Evolutionary conservation across 2,329 filamentous ascomycete genomes (phyloP).

Genomic region (Fusarium robinianum): DNA sequence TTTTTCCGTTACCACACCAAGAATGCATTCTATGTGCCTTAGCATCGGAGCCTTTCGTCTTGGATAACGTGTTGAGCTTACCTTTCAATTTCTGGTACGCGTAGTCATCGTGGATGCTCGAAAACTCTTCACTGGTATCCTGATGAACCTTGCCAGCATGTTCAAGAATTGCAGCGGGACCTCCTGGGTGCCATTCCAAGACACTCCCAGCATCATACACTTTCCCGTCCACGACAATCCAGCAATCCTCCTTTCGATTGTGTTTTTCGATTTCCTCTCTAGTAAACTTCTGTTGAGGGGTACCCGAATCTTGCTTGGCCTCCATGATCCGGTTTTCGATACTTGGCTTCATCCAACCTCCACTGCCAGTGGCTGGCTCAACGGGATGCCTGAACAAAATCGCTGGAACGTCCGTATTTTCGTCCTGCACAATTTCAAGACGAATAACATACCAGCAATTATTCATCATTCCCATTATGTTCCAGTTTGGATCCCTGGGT

Average conservation of each 20-base stretch:
- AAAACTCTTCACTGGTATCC: conserved; percentile 54
- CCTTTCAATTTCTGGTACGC: conserved; percentile 54
- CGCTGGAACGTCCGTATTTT: conserved; percentile 37
- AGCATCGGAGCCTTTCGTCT: too few species aligned
- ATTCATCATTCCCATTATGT: conserved; percentile 59
- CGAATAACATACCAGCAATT: conserved; percentile 55
- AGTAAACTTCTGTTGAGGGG: conserved; percentile 56
- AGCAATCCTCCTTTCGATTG: conserved; percentile 52
- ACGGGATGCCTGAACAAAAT: conserved; percentile 53
- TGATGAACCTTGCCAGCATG: conserved; percentile 56
- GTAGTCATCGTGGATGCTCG: conserved; percentile 55
- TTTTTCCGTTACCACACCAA: conserved; percentile 55
- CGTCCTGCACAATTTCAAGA: conserved; percentile 43
- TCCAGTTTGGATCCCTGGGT: conserved; percentile 51
- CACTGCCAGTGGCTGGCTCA: conserved; percentile 48
- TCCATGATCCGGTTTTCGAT: conserved; percentile 50
- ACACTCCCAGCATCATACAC: conserved; percentile 56
- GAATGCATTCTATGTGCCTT: conserved; percentile 48
- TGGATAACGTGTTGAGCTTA: too few species aligned
- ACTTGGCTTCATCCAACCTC: conserved; percentile 57
- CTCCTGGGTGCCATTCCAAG: too few species aligned
- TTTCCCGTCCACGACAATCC: conserved; percentile 57
- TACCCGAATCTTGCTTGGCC: conserved; percentile 49
- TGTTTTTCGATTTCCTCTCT: conserved; percentile 59
- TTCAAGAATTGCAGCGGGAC: conserved; percentile 50